A percentile compares a stretch with the other conserved stretches of the same genome.
phyloP scores from a whole-genome alignment of 2,329 filamentous ascomycete species.

The Penicillium brevicompactum region DNA sequence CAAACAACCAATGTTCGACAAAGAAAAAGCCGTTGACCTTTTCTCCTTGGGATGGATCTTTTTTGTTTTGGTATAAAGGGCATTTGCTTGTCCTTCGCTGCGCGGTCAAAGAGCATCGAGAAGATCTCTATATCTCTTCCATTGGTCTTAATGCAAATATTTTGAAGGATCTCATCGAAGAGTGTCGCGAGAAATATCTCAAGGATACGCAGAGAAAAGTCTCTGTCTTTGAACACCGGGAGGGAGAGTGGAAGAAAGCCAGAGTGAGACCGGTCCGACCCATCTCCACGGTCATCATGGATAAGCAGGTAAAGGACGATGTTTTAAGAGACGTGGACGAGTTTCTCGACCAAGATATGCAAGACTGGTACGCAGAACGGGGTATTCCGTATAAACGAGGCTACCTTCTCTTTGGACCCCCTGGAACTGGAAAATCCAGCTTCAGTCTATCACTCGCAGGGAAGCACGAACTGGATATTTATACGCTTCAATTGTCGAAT shows the following conservation, averaged over 20 bases:
- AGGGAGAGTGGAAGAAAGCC: constrained; percentile 24
- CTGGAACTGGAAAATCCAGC: constrained; percentile 82
- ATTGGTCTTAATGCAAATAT: constrained; percentile 19
- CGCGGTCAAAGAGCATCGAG: constrained; percentile 17
- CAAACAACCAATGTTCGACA: constrained; percentile 11
- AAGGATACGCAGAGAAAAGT: constrained; percentile 18
- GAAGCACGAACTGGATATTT: constrained; percentile 79
- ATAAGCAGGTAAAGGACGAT: constrained; percentile 20
- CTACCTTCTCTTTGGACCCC: constrained; percentile 78
- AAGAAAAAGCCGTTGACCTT: constrained; percentile 20
- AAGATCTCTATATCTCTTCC: constrained; percentile 20
- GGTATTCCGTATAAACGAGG: constrained; percentile 82
- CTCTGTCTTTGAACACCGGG: constrained; percentile 31
- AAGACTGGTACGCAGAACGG: constrained; percentile 74
- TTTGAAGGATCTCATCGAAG: constrained; percentile 33
- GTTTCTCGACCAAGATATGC: constrained; percentile 35
- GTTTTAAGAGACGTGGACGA: constrained; percentile 38
- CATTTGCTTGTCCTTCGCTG: constrained; percentile 27
- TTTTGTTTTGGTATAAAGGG: constrained; percentile 24
- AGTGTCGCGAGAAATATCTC: constrained; percentile 33
- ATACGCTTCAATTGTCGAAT: constrained; percentile 80
- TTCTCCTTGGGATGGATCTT: constrained; percentile 23
- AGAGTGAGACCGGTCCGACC: constrained; percentile 17
- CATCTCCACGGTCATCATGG: constrained; percentile 20
- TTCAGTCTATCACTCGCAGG: constrained; percentile 88